Conservation (phyloP, 2,329 filamentous ascomycete species). For the Lasiodiplodia theobromae region DNA sequence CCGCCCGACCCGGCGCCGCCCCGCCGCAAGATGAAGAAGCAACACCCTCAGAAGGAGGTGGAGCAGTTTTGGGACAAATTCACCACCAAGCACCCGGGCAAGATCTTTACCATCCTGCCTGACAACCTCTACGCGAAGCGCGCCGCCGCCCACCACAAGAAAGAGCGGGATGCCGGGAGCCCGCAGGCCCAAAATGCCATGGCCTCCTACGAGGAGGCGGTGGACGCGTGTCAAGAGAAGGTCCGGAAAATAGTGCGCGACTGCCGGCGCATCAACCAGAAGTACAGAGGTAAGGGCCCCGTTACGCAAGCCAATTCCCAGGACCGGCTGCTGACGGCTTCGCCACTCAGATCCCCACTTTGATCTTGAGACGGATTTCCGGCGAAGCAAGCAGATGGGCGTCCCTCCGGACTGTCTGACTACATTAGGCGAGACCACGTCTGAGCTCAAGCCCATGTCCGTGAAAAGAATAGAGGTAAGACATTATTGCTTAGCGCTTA, state of each 20-base stretch:
- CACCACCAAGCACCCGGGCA: conserved; percentile 72
- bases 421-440: conserved; percentile 45
- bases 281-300: conserved; percentile 65
- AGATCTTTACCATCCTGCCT: conserved; percentile 74
- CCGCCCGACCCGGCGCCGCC: conserved; percentile 17
- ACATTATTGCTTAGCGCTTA: conserved; percentile 4
- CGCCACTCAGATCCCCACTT: conserved; percentile 70
- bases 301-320: background rate
- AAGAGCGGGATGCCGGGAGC: conserved; percentile 48
- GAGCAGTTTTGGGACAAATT: conserved; percentile 76
- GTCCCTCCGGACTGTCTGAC: conserved; percentile 57
- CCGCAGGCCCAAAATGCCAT: conserved; percentile 64
- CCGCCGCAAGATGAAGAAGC: conserved; percentile 37
- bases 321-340: background rate
- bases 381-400: conserved; percentile 50
- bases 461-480: conserved; percentile 72
- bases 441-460: conserved; percentile 67
- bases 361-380: conserved; percentile 76
- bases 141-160: conserved; percentile 50
- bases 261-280: conserved; percentile 80
- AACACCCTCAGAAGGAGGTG: conserved; percentile 68
- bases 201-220: conserved; percentile 75
- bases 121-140: conserved; percentile 67
- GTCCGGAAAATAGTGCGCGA: conserved; percentile 63
- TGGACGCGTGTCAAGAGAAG: conserved; percentile 68